Base-by-base conservation (phyloP, 345 rosid species). In the Eucalyptus rudis region DNA sequence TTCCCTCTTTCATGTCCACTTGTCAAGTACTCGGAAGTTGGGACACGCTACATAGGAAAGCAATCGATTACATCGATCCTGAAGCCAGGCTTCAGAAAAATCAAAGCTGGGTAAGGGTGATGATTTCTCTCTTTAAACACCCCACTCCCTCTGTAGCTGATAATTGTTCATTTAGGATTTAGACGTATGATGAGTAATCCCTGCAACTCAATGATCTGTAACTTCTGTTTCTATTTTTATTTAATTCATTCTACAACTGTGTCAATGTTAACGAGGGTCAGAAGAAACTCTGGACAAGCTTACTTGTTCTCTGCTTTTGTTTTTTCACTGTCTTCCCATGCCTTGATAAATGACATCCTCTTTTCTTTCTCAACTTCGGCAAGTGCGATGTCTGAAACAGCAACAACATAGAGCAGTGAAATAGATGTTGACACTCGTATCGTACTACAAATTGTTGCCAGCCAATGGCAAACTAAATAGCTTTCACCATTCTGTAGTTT, bases 291-390 rank as follows among this genome's bases (percentile, higher is more conserved):
- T 36, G 83, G 44, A 84, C 44, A 54, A 49, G 20, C 92, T 93
- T 90, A 97, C 99, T 97, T 97, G 93, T 97, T 95, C 88, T 95
- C 96, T 52, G 95, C 98, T 92, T 96, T 96, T 83, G 94, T 47
- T 90, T 96, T 97, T 92, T 98, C 97, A 13, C 94, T 95, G 4
- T 96, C 99, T 92, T 97, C 99, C 99, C 98, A 97, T 86, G 99
- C 99, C 93, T 89, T 95, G 89, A 97, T 87, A 81, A 95, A 95
- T 62, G 97, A 94, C 44, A 87, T 44, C 84, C 66, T 92, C 92
- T 95, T 98, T 87, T 92, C 99, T 79, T 94, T 97, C n/a, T 96
- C 97, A 88, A 97, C 89, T 71, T 94, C 96, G 13, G 99, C 99
- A 76, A 96, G 94, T 81, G 96, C 96, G 68, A 96, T 50, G 91